Evolutionary conservation across 805 yeast genomes (phyloP).

Genomic region (Cephaloascus albidus): DNA sequence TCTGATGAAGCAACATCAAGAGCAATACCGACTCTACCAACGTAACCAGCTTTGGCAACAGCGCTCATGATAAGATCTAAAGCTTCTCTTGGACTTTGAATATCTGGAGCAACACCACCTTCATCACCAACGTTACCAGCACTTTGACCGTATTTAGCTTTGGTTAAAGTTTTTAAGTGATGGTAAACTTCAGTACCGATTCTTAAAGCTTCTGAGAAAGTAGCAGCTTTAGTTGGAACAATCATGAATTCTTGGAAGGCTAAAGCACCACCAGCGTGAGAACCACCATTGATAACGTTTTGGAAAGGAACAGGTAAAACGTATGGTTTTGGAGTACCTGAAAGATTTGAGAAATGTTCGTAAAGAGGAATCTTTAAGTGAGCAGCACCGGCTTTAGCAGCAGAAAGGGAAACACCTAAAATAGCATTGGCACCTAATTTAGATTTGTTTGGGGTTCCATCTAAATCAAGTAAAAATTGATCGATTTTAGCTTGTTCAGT

Average conservation of each 20-base stretch:
- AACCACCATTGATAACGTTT: constrained; percentile 98
- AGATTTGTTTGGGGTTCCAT: constrained; percentile 96
- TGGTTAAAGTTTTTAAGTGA: constrained; percentile 84
- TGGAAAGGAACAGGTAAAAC: constrained; percentile 99
- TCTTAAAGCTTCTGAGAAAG: constrained; percentile 94
- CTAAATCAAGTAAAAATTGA: constrained; percentile 75
- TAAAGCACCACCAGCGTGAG: constrained; percentile 99
- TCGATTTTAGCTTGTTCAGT: constrained; percentile 82
- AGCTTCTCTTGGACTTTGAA: constrained; percentile 93
- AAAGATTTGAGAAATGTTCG: constrained; percentile 76
- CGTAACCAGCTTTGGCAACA: constrained; percentile 91
- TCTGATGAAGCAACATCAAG: constrained; percentile 96
- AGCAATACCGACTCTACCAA: constrained; percentile 86
- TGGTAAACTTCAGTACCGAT: constrained; percentile 98
- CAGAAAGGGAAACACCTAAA: constrained; percentile 96
- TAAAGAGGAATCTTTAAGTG: constrained; percentile 90
- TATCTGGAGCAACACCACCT: constrained; percentile 99
- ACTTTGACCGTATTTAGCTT: constrained; percentile 92
- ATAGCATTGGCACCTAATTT: constrained; percentile 98
- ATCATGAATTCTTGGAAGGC: constrained; percentile 99
- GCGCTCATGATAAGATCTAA: constrained; percentile 87
- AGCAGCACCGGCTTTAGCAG: constrained; percentile 97
- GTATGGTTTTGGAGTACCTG: constrained; percentile 60
- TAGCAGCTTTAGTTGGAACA: constrained; percentile 85
- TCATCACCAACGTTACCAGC: constrained; percentile 99